These are phyloP conservation scores for Westerdykella sp. DNA, from an alignment of 2,329 filamentous ascomycete species.

Conservation along the genomic window DNA sequence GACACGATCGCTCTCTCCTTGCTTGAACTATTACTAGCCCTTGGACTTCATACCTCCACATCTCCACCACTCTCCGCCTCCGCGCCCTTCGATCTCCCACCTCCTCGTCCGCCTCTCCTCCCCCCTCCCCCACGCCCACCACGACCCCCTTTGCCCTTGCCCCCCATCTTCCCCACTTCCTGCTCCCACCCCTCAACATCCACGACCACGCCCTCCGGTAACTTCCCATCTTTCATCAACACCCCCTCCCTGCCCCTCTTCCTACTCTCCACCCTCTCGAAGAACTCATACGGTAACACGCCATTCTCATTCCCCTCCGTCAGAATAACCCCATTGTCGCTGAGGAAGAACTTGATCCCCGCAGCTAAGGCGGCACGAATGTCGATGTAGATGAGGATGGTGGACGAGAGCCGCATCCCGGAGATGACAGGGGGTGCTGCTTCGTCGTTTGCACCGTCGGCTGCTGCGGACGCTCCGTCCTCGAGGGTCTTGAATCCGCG, in stretches of 20 bases:
- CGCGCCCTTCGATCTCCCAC: slow-evolving; percentile 9
- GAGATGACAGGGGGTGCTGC: slow-evolving; percentile 56
- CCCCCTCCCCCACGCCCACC: slow-evolving; percentile 21
- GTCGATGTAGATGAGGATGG: slow-evolving; percentile 70
- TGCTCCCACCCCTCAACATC: slow-evolving; percentile 34
- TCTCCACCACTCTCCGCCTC: slow-evolving; percentile 13
- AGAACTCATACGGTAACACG: slow-evolving; percentile 46
- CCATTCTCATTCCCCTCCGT: slow-evolving; percentile 45
- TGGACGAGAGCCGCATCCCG: slow-evolving; percentile 63
- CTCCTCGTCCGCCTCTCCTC: slow-evolving; percentile 15
- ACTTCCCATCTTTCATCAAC: slow-evolving; percentile 64
- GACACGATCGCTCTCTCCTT: background rate
- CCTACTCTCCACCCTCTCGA: slow-evolving; percentile 63
- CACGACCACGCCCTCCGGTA: slow-evolving; percentile 38
- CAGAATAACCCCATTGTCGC: slow-evolving; percentile 46
- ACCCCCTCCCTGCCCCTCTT: slow-evolving; percentile 52
- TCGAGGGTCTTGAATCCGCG: slow-evolving; percentile 30
- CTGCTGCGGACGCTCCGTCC: slow-evolving; percentile 3
- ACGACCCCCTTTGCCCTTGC: slow-evolving; percentile 15
- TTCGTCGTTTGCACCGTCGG: too few species aligned
- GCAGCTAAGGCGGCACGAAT: slow-evolving; percentile 57
- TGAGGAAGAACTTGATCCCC: slow-evolving; percentile 64
- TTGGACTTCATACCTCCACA: background rate
- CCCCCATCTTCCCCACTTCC: slow-evolving; percentile 14
- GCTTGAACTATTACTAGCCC: too few species aligned